Conservation (phyloP, 2,329 filamentous ascomycete genomes). For the Arthrocladium fulminans region DNA sequence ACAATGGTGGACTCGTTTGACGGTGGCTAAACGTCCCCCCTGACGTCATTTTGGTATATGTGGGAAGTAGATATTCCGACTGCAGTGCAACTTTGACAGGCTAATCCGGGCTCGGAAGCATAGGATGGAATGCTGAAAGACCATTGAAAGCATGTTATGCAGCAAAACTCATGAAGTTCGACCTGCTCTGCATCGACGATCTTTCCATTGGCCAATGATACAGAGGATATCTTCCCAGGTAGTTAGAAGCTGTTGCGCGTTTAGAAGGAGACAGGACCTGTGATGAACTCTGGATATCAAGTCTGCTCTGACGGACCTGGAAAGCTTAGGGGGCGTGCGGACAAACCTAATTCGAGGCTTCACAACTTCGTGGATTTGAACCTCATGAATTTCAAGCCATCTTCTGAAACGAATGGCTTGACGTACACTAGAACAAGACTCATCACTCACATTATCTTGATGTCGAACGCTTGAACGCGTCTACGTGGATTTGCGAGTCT, state of each 20-base stretch:
- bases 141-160: background rate
- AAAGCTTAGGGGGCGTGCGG: background rate
- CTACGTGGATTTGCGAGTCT: too few species aligned
- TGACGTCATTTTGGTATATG: background rate
- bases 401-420: too few species aligned
- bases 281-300: background rate
- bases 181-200: background rate
- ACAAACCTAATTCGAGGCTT: background rate
- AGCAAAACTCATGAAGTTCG: background rate
- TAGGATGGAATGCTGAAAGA: background rate
- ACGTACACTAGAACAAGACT: background rate
- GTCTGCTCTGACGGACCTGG: background rate
- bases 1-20: background rate
- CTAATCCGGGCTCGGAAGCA: background rate
- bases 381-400: too few species aligned
- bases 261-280: background rate
- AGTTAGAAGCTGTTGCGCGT: background rate
- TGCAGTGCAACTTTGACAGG: background rate
- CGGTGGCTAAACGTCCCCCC: background rate
- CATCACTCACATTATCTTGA: background rate
- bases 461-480: background rate
- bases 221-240: background rate
- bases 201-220: background rate
- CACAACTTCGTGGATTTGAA: background rate
- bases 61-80: background rate